These are phyloP conservation scores for Acorus calamus DNA, from an alignment of 106 monocot species.

Conservation along the genomic window DNA sequence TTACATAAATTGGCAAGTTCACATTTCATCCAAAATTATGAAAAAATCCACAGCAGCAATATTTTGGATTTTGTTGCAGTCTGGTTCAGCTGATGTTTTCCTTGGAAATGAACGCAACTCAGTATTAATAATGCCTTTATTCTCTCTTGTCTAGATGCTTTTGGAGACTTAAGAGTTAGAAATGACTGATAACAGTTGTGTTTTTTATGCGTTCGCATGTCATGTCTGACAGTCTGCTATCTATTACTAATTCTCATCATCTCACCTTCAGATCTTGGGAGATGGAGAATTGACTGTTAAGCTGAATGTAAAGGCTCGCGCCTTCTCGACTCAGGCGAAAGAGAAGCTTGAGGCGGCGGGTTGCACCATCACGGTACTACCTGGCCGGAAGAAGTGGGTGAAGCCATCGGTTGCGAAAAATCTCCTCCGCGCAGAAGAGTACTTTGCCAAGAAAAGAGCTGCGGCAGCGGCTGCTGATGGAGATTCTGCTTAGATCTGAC, in stretches of 20 bases:
- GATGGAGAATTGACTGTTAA: conserved; percentile 68
- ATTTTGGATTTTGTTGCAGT: too few relatives aligned
- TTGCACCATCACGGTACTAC: conserved; percentile 62
- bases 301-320: conserved; percentile 70
- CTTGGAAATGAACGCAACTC: too few relatives aligned
- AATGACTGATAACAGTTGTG: too few relatives aligned
- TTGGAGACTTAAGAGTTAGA: too few relatives aligned
- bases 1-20: too few relatives aligned
- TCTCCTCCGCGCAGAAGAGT: conserved; percentile 74
- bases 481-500: conserved; percentile 1
- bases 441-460: conserved; percentile 79
- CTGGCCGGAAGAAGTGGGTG: conserved; percentile 87
- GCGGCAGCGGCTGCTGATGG: conserved; percentile 9
- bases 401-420: conserved; percentile 84
- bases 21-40: too few relatives aligned
- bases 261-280: conserved; percentile 50
- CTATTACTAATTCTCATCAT: background rate
- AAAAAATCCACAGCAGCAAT: too few relatives aligned
- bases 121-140: too few relatives aligned
- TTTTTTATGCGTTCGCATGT: too few relatives aligned
- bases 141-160: too few relatives aligned
- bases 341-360: conserved; percentile 80
- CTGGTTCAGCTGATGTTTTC: too few relatives aligned
- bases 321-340: conserved; percentile 64
- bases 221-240: too few relatives aligned